Evolutionary conservation across 495 filamentous ascomycete species (phyloP).

Genomic region (Neurospora sp.): DNA sequence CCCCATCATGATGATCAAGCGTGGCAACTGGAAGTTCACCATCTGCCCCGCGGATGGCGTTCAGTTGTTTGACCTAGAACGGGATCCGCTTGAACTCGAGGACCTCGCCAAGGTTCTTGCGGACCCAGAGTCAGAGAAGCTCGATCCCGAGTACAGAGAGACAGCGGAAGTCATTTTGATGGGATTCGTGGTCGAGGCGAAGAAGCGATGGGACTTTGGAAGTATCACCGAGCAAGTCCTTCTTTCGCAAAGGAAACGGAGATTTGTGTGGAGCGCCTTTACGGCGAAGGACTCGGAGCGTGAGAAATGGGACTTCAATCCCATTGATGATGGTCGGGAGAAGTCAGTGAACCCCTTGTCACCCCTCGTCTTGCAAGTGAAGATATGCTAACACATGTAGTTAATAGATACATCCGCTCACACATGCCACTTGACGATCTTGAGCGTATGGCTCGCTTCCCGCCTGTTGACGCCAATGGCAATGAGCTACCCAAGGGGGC

Average conservation of each 20-base stretch:
- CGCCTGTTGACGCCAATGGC: constrained; percentile 52
- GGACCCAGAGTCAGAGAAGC: constrained; percentile 8
- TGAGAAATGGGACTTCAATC: constrained; percentile 63
- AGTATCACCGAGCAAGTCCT: constrained; percentile 60
- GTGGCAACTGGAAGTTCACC: constrained; percentile 74
- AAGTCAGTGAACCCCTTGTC: constrained; percentile 42
- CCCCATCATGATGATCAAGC: constrained; percentile 83
- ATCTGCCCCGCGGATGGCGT: constrained; percentile 70
- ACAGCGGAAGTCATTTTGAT: constrained; percentile 39
- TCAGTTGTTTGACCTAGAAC: constrained; percentile 64
- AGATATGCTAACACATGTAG: background rate
- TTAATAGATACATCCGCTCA: constrained; percentile 51
- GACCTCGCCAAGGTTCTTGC: constrained; percentile 50
- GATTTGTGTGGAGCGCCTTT: constrained; percentile 65
- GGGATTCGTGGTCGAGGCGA: constrained; percentile 56
- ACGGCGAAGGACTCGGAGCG: constrained; percentile 20
- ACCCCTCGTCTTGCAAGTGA: background rate
- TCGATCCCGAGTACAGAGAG: constrained; percentile 9
- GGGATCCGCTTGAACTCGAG: constrained; percentile 62
- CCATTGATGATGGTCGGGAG: constrained; percentile 56
- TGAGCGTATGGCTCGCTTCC: constrained; percentile 54
- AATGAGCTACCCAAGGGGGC: constrained; percentile 26
- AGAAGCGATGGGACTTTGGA: constrained; percentile 62
- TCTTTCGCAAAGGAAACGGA: constrained; percentile 57
- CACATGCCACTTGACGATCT: constrained; percentile 60